Evolutionary conservation across 2,329 filamentous ascomycete genomes (phyloP).

Genomic region (Neocucurbitaria cava): DNA sequence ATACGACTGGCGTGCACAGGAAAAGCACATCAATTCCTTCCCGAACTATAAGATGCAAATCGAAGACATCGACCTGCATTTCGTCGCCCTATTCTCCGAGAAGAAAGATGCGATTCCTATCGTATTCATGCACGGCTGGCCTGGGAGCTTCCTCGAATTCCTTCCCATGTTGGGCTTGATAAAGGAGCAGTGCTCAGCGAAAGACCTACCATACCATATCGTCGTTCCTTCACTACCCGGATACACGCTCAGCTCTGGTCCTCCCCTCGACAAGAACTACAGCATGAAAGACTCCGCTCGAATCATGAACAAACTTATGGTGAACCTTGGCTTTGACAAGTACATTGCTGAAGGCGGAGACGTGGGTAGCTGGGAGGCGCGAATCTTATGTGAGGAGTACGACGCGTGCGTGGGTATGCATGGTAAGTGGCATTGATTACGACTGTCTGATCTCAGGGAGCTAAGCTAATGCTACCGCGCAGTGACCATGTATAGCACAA

Average conservation of each 20-base stretch:
- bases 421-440: constrained; percentile 17
- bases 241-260: constrained; percentile 59
- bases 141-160: constrained; percentile 64
- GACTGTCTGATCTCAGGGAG: too few relatives aligned
- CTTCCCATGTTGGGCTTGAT: constrained; percentile 59
- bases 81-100: constrained; percentile 62
- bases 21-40: constrained; percentile 58
- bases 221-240: constrained; percentile 65
- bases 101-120: constrained; percentile 61
- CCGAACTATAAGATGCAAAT: constrained; percentile 60
- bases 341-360: constrained; percentile 68
- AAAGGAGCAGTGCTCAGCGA: constrained; percentile 56
- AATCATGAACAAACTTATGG: constrained; percentile 62
- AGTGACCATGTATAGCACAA: constrained; percentile 36
- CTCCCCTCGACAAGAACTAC: constrained; percentile 57
- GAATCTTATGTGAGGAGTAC: constrained; percentile 50
- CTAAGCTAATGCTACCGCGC: neutral
- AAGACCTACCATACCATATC: constrained; percentile 63
- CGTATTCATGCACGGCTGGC: constrained; percentile 65
- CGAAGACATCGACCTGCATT: constrained; percentile 58
- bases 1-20: constrained; percentile 48
- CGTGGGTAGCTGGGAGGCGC: constrained; percentile 56
- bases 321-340: constrained; percentile 61
- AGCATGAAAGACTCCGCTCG: constrained; percentile 48
- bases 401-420: constrained; percentile 57